A percentile compares a stretch with the other conserved stretches of the same genome.
These are phyloP conservation scores for Pyracantha coccinea DNA, from an alignment of 331 rosid species.

Conservation along the genomic window DNA sequence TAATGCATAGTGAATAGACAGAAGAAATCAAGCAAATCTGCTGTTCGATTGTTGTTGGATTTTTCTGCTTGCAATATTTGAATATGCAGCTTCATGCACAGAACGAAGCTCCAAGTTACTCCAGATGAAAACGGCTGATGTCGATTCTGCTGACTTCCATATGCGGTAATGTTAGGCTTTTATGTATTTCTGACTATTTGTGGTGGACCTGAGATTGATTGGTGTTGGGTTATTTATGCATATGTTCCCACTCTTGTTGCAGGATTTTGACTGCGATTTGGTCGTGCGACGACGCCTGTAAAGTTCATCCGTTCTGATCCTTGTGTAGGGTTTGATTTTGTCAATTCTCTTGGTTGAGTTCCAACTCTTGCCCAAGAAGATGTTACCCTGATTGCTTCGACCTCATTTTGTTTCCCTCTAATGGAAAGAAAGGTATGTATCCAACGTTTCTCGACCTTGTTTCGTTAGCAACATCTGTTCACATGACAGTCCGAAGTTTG, in stretches of 20 bases:
- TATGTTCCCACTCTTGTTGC: not conserved
- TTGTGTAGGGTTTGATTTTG: not conserved
- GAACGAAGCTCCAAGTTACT: not conserved
- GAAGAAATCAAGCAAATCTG: not conserved
- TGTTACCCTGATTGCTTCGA: not conserved
- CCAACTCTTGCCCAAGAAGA: not conserved
- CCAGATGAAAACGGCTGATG: not conserved
- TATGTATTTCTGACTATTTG: not conserved
- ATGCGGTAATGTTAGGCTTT: not conserved
- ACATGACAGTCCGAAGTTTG: no score
- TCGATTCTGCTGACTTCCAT: not conserved
- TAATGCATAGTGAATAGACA: not conserved
- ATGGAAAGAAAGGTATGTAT: not conserved
- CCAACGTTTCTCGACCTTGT: not conserved
- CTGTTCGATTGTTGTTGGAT: not conserved
- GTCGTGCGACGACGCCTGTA: not conserved
- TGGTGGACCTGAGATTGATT: not conserved
- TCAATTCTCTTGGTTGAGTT: not conserved
- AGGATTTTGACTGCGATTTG: conserved; percentile 34
- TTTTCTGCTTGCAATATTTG: not conserved
- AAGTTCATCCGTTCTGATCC: not conserved
- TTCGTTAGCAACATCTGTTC: no score
- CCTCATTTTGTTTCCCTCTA: not conserved
- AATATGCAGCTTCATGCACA: not conserved
- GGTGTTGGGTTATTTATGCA: not conserved